These are phyloP conservation scores for Colletotrichum scovillei DNA, from an alignment of 2,329 filamentous ascomycete species.

Conservation along the genomic window DNA sequence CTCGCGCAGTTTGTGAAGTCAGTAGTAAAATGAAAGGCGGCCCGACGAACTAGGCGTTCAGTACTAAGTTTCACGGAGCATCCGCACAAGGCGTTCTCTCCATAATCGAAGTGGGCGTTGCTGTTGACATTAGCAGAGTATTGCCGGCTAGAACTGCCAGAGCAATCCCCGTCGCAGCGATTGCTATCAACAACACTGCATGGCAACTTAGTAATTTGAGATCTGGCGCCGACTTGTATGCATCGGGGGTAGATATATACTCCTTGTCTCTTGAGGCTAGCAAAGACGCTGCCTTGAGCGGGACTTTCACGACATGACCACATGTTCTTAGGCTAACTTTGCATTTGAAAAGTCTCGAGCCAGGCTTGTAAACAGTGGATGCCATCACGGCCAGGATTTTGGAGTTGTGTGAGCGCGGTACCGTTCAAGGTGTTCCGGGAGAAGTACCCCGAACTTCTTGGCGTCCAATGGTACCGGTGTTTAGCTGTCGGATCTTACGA, in stretches of 20 bases:
- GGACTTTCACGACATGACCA: conserved; percentile 72
- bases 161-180: conserved; percentile 65
- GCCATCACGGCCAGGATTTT: conserved; percentile 54
- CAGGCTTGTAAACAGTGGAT: conserved; percentile 48
- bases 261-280: conserved; percentile 52
- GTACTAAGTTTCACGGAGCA: conserved; percentile 59
- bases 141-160: conserved; percentile 61
- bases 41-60: conserved; percentile 52
- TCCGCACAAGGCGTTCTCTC: conserved; percentile 60
- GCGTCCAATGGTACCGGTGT: conserved; percentile 56
- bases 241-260: conserved; percentile 57
- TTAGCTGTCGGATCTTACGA: too few relatives aligned
- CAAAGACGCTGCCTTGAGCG: conserved; percentile 44
- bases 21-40: conserved; percentile 26
- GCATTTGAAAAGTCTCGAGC: conserved; percentile 61
- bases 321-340: conserved; percentile 69
- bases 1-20: conserved; percentile 23
- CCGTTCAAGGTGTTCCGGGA: conserved; percentile 45
- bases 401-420: conserved; percentile 51
- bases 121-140: conserved; percentile 45
- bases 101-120: conserved; percentile 62
- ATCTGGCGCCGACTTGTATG: conserved; percentile 58
- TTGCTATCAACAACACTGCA: conserved; percentile 49
- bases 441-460: conserved; percentile 56
- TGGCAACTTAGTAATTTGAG: conserved; percentile 64